Base-by-base conservation (phyloP, 345 rosid species). In the Excoecaria agallocha region DNA sequence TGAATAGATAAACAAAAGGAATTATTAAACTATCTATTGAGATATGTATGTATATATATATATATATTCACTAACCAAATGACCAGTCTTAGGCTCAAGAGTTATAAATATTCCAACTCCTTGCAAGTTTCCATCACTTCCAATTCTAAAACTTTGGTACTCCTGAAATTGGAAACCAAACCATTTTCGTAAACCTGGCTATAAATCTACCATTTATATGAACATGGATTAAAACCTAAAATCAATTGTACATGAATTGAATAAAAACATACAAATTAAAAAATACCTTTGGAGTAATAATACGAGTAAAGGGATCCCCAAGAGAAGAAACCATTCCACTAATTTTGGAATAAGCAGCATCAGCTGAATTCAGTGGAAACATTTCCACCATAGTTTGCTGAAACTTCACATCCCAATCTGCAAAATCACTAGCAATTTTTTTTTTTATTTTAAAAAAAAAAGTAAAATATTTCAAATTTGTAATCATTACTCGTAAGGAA, bases 331-430 rank as follows among this genome's bases (percentile, higher is more conserved):
- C 94, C 98, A 93, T 93, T 16, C 85, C 87, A 55, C 86, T 86
- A 68, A 93, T 81, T 82, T 89, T 91, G 45, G 76, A 84, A 52
- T 91, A 93, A 1, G 97, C 98, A 0, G 89, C 93, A 76, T 93
- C 97, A 45, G 95, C 92, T 68, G 97, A 89, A 70, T 84, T 87
- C 63, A 91, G 13, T 0, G 97, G 92, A 82, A 91, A 93, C 84
- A 93, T 93, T 70, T 93, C 97, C 71, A 85, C 89, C 98, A 93
- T 90, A 0, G 97, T 93, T 77, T 93, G 95, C 82, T 90, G 97
- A 84, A 93, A 76, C 84, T 86, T 91, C 63, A 76, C 77, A 80
- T 93, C 98, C 98, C 98, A 93, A 75, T 93, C 98, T 93, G 85
- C 81, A 75, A 76, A 51, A 39, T 30, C 30, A 30, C 30, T 30